phyloP scores from a whole-genome alignment of 257 asterid species.

The Capsicum rhomboideum region DNA sequence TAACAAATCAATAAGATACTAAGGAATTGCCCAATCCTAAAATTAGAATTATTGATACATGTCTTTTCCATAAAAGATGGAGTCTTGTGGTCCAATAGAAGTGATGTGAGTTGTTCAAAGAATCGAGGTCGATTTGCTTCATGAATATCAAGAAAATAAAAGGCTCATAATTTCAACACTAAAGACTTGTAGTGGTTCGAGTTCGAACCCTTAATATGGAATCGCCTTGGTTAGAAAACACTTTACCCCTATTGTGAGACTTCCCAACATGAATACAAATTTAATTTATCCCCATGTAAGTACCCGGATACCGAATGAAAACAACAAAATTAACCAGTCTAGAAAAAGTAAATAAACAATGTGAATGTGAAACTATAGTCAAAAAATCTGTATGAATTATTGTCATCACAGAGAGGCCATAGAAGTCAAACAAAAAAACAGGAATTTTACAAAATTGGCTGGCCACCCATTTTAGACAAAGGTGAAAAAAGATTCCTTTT shows the following conservation, averaged over 20 bases:
- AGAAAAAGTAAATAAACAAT: background rate
- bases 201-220: too few relatives aligned
- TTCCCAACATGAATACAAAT: background rate
- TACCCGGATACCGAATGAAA: accelerated
- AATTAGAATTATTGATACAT: background rate
- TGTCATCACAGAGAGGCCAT: background rate
- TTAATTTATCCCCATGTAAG: background rate
- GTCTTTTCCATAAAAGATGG: too few relatives aligned
- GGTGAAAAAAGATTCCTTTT: conserved; percentile 1
- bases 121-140: background rate
- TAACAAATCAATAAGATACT: background rate
- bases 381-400: background rate
- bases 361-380: background rate
- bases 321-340: background rate
- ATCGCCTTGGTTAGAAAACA: background rate
- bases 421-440: background rate
- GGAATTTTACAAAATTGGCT: background rate
- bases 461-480: background rate
- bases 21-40: background rate
- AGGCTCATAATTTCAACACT: background rate
- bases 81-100: background rate
- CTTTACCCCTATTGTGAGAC: background rate
- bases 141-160: background rate
- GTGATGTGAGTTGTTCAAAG: background rate
- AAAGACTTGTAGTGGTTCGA: too few relatives aligned